Evolutionary conservation across 2,329 filamentous ascomycete genomes (phyloP).

Genomic region (Phyllosticta ampelicida): DNA sequence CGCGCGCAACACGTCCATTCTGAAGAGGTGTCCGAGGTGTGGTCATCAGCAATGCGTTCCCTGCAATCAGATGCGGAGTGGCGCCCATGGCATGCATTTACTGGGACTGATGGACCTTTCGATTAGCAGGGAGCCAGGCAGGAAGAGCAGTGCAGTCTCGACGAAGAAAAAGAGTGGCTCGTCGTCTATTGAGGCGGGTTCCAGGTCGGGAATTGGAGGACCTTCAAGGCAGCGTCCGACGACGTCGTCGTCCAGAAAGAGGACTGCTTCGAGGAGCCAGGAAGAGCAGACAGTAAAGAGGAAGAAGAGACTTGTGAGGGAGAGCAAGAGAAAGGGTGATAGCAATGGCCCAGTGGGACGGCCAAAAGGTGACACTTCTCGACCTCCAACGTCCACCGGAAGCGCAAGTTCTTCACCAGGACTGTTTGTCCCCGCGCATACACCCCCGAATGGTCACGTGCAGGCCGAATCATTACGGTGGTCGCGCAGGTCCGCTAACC

Average conservation of each 20-base stretch:
- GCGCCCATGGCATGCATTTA: background rate
- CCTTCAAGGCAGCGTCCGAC: background rate
- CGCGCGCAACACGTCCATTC: constrained; percentile 19
- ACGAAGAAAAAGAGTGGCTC: background rate
- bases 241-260: background rate
- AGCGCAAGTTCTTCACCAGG: background rate
- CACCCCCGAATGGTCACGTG: background rate
- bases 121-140: background rate
- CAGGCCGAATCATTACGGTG: background rate
- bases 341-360: background rate
- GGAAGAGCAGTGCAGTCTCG: background rate
- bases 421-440: background rate
- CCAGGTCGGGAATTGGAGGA: background rate
- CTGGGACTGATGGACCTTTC: background rate
- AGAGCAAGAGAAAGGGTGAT: background rate
- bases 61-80: constrained; percentile 16
- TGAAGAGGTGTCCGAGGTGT: constrained; percentile 20
- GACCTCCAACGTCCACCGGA: background rate
- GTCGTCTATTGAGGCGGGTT: background rate
- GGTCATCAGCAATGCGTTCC: constrained; percentile 18
- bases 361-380: background rate
- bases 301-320: background rate
- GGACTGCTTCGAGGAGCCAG: background rate
- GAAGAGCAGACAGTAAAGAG: background rate
- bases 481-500: background rate